These are phyloP conservation scores for Fusarium miscanthi DNA, from an alignment of 2,329 filamentous ascomycete genomes.

Conservation along the genomic window DNA sequence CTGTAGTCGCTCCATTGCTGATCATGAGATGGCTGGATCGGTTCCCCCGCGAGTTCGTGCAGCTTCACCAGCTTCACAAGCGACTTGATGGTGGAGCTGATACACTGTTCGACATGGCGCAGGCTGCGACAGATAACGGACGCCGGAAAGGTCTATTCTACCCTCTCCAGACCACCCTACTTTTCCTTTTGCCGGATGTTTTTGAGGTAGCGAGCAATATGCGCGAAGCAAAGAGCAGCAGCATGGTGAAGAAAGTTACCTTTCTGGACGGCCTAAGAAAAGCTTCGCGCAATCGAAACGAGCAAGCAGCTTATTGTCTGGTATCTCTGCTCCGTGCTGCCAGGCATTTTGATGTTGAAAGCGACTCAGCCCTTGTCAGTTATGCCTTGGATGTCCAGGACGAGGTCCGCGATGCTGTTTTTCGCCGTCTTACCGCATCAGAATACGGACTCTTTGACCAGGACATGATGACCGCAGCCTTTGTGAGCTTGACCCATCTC, in stretches of 20 bases:
- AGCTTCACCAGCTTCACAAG: conserved; percentile 68
- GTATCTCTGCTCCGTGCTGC: conserved; percentile 71
- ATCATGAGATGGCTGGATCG: conserved; percentile 75
- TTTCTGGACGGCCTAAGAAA: conserved; percentile 74
- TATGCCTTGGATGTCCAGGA: conserved; percentile 77
- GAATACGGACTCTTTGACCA: conserved; percentile 67
- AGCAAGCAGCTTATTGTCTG: conserved; percentile 74
- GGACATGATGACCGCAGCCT: conserved; percentile 73
- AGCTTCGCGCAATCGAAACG: conserved; percentile 71
- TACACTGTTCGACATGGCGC: conserved; percentile 76
- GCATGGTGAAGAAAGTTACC: conserved; percentile 73
- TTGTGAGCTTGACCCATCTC: conserved; percentile 72
- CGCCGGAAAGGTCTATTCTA: conserved; percentile 67
- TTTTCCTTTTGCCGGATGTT: conserved; percentile 74
- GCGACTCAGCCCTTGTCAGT: conserved; percentile 71
- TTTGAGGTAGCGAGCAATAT: conserved; percentile 77
- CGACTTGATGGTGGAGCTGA: conserved; percentile 74
- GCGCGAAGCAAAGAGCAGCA: conserved; percentile 70
- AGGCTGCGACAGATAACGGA: conserved; percentile 68
- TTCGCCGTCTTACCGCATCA: conserved; percentile 62
- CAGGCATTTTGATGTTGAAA: conserved; percentile 71
- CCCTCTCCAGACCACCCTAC: conserved; percentile 70
- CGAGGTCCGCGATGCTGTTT: conserved; percentile 74
- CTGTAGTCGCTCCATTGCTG: conserved; percentile 70
- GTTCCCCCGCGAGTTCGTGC: conserved; percentile 72